Conservation (phyloP, 164 flowering plant species). For the Magnolia sinica region DNA sequence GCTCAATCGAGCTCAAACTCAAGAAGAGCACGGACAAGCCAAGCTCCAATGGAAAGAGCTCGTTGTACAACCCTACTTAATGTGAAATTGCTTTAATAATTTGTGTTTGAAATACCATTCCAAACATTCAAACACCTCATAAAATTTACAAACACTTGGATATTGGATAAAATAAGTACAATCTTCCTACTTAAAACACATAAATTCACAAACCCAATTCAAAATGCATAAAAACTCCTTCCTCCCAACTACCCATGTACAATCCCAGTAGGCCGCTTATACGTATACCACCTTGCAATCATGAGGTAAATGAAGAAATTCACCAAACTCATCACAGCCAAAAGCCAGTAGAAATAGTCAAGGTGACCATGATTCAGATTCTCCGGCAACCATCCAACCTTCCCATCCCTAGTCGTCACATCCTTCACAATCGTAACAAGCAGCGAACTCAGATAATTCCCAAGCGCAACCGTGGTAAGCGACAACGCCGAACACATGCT, state of each 20-base stretch:
- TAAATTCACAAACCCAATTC: background rate
- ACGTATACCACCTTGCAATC: constrained; percentile 33
- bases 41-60: too few relatives aligned
- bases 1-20: too few relatives aligned
- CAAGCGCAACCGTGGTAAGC: constrained; percentile 36
- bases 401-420: constrained; percentile 31
- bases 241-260: background rate
- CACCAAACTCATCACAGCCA: constrained; percentile 31
- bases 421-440: constrained; percentile 36
- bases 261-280: constrained; percentile 27
- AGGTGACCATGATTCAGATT: constrained; percentile 44
- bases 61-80: too few relatives aligned
- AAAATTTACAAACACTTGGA: background rate
- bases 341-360: constrained; percentile 44
- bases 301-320: constrained; percentile 34
- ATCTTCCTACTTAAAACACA: background rate
- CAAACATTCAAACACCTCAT: background rate
- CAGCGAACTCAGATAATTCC: constrained; percentile 38
- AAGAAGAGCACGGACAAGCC: too few relatives aligned
- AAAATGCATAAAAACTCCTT: too few relatives aligned
- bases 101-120: background rate
- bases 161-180: background rate
- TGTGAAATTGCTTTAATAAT: too few relatives aligned
- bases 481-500: constrained; percentile 50
- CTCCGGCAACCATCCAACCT: constrained; percentile 48